Evolutionary conservation across 805 yeast species (phyloP).

Genomic region (Metschnikowia drakensbergensis): DNA sequence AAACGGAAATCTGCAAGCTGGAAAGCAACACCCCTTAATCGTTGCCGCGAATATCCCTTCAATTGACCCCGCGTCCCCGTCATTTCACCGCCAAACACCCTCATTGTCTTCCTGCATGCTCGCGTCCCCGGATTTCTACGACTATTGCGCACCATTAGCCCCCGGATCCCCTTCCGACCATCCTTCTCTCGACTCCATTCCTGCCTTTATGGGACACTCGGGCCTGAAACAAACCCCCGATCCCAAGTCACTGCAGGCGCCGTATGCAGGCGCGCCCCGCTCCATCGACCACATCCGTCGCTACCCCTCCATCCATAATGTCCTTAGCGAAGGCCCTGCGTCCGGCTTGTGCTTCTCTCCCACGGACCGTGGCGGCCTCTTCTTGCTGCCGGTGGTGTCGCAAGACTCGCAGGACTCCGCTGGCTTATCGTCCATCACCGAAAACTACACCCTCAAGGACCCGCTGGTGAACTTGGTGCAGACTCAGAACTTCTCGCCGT

Average conservation of each 20-base stretch:
- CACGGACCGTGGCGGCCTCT: constrained; percentile 15
- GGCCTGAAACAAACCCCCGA: constrained; percentile 8
- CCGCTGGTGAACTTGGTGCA: constrained; percentile 13
- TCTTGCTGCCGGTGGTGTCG: constrained; percentile 19
- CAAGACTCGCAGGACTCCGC: constrained; percentile 4
- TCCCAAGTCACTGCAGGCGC: background rate
- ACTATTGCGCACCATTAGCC: background rate
- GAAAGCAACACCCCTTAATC: too few species aligned
- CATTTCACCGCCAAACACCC: too few species aligned
- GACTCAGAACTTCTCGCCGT: constrained; percentile 16
- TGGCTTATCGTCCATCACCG: constrained; percentile 12
- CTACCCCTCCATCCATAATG: constrained; percentile 1
- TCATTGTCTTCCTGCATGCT: constrained; percentile 2
- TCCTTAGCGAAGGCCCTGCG: constrained; percentile 3
- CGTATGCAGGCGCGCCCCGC: background rate
- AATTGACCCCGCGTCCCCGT: too few species aligned
- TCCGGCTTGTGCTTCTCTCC: constrained; percentile 11
- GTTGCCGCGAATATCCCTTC: too few species aligned
- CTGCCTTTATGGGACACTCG: constrained; percentile 16
- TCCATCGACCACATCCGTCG: background rate
- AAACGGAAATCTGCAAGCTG: too few species aligned
- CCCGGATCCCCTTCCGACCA: background rate
- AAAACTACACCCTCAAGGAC: constrained; percentile 16
- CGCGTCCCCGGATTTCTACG: constrained; percentile 2
- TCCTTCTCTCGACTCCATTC: constrained; percentile 5